Percentiles rank a stretch among this genome's conserved stretches.
Conservation (phyloP, 495 filamentous ascomycete species). For the Astrothelium macrocarpum region DNA sequence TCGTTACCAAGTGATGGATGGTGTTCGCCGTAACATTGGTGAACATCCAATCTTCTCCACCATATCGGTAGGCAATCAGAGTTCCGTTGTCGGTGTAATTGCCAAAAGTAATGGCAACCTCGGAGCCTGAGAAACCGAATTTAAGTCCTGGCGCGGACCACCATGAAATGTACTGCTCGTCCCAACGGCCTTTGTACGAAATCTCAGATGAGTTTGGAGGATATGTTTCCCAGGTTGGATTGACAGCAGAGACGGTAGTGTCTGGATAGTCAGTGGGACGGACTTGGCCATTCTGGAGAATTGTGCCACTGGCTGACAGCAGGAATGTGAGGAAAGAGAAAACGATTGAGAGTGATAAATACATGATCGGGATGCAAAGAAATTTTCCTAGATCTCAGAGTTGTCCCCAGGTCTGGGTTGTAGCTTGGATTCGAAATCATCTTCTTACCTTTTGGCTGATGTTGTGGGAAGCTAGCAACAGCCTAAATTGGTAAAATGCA, state of each 20-base stretch:
- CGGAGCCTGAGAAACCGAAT: conserved; percentile 41
- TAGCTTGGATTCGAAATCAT: neutral
- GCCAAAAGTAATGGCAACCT: conserved; percentile 53
- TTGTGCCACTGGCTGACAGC: conserved; percentile 30
- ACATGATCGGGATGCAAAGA: neutral
- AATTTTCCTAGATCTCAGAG: neutral
- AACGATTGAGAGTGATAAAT: neutral
- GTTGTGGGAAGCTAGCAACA: neutral
- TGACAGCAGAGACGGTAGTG: conserved; percentile 36
- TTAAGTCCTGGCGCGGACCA: conserved; percentile 56
- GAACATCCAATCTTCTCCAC: conserved; percentile 56
- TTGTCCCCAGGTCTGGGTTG: neutral
- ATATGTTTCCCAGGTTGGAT: conserved; percentile 41
- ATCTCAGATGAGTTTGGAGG: conserved; percentile 47
- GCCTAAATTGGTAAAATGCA: neutral
- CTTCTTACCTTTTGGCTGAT: neutral
- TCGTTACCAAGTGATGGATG: conserved; percentile 51
- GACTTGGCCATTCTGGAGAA: conserved; percentile 56
- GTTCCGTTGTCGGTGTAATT: conserved; percentile 45
- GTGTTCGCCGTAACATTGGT: conserved; percentile 54
- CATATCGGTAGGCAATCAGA: conserved; percentile 53
- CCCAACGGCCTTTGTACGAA: conserved; percentile 63
- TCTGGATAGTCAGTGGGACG: conserved; percentile 31
- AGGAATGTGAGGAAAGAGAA: neutral
- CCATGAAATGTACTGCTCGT: conserved; percentile 56